These are phyloP conservation scores for Fraxinus americana DNA, from an alignment of 257 asterid genomes.

Conservation along the genomic window DNA sequence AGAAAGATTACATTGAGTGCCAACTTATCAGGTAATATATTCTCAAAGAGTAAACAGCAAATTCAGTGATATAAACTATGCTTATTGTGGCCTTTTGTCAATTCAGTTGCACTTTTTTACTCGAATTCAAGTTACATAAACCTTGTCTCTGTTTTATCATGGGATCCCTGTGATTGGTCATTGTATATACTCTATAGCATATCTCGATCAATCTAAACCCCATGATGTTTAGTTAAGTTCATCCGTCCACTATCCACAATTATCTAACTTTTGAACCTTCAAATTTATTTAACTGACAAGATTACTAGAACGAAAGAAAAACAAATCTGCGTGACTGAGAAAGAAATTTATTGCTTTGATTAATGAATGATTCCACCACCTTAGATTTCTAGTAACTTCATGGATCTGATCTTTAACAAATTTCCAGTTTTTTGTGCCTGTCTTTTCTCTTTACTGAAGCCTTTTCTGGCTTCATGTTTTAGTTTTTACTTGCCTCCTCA, in stretches of 20 bases:
- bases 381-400: conserved; percentile 2
- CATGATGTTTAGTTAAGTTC: not conserved
- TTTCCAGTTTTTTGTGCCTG: not conserved
- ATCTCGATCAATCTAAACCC: not conserved
- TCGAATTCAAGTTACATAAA: too few species aligned
- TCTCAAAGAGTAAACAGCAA: not conserved
- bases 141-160: too few species aligned
- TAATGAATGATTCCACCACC: not conserved
- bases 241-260: not conserved
- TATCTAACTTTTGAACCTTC: not conserved
- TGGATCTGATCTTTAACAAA: not conserved
- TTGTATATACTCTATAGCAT: not conserved
- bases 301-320: not conserved
- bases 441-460: conserved; percentile 9
- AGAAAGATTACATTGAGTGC: not conserved
- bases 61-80: too few species aligned
- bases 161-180: not conserved
- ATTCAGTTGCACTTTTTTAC: too few species aligned
- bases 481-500: not conserved
- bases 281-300: not conserved
- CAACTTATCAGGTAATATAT: not conserved
- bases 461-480: not conserved
- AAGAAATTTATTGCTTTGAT: too few species aligned
- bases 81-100: not conserved
- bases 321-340: not conserved